These are phyloP conservation scores for Prunus mira DNA, from an alignment of 306 rosid genomes.

Conservation along the genomic window DNA sequence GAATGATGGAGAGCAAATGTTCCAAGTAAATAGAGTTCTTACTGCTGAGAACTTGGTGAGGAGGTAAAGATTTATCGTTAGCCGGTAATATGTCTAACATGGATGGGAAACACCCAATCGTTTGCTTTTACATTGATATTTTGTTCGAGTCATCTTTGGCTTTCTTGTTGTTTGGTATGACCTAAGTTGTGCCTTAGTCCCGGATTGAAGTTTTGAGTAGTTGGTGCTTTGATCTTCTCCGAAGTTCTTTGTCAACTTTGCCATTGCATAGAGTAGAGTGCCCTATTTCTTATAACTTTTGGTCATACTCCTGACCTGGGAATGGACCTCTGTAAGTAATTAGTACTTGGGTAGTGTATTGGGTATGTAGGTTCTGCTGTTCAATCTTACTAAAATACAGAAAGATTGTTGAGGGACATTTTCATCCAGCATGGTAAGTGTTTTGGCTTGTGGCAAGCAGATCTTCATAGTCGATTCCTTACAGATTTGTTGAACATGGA, in stretches of 20 bases:
- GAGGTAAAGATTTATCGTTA: background rate
- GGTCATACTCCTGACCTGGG: background rate
- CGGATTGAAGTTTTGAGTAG: background rate
- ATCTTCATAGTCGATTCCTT: background rate
- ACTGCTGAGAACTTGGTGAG: background rate
- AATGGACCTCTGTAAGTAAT: background rate
- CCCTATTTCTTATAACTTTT: background rate
- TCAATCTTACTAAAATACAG: background rate
- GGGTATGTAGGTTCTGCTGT: background rate
- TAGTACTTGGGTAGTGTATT: background rate
- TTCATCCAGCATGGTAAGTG: background rate
- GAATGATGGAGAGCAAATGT: background rate
- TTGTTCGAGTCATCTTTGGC: background rate
- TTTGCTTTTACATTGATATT: background rate
- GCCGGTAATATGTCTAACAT: background rate
- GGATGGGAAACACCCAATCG: background rate
- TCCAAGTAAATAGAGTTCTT: background rate
- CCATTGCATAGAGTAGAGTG: background rate
- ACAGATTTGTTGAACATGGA: background rate
- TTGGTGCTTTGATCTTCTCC: background rate
- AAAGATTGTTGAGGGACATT: background rate
- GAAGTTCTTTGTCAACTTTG: background rate
- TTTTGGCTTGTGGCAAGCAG: background rate
- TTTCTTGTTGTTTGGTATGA: background rate
- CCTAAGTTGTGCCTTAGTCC: background rate